Percentiles rank a stretch among this genome's conserved stretches.
These are phyloP conservation scores for Gypsophila paniculata DNA, from an alignment of 179 eudicot species.

Conservation along the genomic window DNA sequence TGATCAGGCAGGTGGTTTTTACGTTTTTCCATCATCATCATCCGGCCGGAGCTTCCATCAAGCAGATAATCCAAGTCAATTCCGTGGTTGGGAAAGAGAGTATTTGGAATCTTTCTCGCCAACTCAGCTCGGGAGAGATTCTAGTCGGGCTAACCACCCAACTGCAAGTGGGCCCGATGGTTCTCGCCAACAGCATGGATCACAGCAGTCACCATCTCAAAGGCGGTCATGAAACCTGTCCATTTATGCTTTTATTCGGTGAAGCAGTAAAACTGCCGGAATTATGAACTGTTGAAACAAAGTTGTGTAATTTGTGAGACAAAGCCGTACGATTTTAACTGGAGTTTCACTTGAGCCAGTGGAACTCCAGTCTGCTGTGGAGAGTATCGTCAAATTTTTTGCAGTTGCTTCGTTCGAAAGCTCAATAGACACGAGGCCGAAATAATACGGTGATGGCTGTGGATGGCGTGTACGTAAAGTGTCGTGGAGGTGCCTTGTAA, in stretches of 20 bases:
- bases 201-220: constrained; percentile 64
- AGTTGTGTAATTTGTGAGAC: constrained; percentile 39
- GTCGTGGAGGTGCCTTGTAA: not conserved
- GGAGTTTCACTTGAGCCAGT: constrained; percentile 17
- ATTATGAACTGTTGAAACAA: constrained; percentile 24
- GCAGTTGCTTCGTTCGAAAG: constrained; percentile 21
- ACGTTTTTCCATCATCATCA: constrained; percentile 53
- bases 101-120: constrained; percentile 36
- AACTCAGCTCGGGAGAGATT: constrained; percentile 51
- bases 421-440: constrained; percentile 4
- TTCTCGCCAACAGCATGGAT: constrained; percentile 61
- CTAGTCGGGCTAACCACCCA: constrained; percentile 55
- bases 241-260: constrained; percentile 16
- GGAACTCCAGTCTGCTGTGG: constrained; percentile 17
- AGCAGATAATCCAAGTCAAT: constrained; percentile 46
- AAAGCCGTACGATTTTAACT: constrained; percentile 27
- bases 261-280: constrained; percentile 24
- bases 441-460: constrained; percentile 14
- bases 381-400: constrained; percentile 16
- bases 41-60: constrained; percentile 53
- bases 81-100: constrained; percentile 66
- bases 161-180: constrained; percentile 35
- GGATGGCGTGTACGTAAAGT: not conserved
- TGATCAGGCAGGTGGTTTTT: constrained; percentile 56
- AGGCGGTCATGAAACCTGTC: constrained; percentile 40